Evolutionary conservation across 2,329 filamentous ascomycete species (phyloP), one percentile per base, ranked within the genome.

Genomic region (Acarospora socialis): DNA sequence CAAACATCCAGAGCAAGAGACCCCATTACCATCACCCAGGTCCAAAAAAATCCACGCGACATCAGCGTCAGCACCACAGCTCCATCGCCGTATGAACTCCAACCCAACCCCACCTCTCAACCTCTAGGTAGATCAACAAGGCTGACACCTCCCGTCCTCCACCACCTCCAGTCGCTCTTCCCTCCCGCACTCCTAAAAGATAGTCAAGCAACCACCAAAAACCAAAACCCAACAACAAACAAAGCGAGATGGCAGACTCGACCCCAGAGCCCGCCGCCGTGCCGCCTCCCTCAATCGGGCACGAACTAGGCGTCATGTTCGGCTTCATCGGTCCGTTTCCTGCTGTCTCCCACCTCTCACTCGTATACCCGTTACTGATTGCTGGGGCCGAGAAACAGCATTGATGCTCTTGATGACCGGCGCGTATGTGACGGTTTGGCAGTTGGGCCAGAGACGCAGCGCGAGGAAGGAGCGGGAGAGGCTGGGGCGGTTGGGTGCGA

Each of bases 261-360:
- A 32, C 5, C 29, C 34, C n/a, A 9, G 21, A 9, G 22, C 13
- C 7, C 46, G 47, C 3, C 48, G 45, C 31, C 49, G 47, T 4
- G 43, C 48, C n/a, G 46, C 48, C 31, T n/a, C 37, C 43, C 25
- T 50, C 52, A 4, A 43, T 57, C 7, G 43, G 37, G 13, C 48
- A 48, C 19, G 56, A 59, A 41, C 41, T 59, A 13, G 54, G 54
- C 16, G 47, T 57, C 18, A 50, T 57, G 41, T 55, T 57, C 37
- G 56, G 46, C 12, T 59, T 59, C 32, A 42, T 57, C 2, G 43
- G n/a, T n/a, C n/a, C n/a, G n/a, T n/a, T 6, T 12, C 21, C 13
- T 14, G 19, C 6, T 27, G 12, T 16, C 22, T 14, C 13, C 14
- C 7, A 13, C 34, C 7, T 12, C 28, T 21, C 17, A 28, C 6